A percentile compares a stretch with the other conserved stretches of the same genome.
phyloP scores from a whole-genome alignment of 2,329 filamentous ascomycete species.

The Sarocladium strictum region DNA sequence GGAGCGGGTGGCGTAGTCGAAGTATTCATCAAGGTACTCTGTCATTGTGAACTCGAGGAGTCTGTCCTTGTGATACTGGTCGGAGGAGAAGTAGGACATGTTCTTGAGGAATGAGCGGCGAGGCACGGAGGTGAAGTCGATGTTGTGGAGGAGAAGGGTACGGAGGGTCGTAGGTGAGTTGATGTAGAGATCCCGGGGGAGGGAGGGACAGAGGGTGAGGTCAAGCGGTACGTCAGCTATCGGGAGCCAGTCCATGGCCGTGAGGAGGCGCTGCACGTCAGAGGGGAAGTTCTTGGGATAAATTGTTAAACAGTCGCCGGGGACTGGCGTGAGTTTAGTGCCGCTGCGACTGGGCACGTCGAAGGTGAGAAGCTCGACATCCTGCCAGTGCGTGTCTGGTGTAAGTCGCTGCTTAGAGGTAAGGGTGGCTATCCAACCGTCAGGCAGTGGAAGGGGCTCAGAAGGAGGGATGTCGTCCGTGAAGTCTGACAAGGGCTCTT shows the following conservation, averaged over 20 bases:
- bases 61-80: constrained; percentile 70
- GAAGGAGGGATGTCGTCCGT: constrained; percentile 21
- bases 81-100: constrained; percentile 67
- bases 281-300: constrained; percentile 80
- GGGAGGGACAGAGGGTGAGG: constrained; percentile 33
- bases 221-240: constrained; percentile 66
- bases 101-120: constrained; percentile 78
- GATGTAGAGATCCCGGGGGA: constrained; percentile 28
- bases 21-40: constrained; percentile 81
- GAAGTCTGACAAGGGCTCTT: constrained; percentile 13
- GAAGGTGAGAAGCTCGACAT: constrained; percentile 76
- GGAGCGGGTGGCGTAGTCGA: constrained; percentile 89
- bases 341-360: constrained; percentile 28
- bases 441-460: constrained; percentile 48
- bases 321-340: constrained; percentile 38
- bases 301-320: constrained; percentile 76
- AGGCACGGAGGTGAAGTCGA: constrained; percentile 88
- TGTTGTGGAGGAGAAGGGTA: constrained; percentile 69
- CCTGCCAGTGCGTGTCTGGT: constrained; percentile 77
- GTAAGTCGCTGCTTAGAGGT: constrained; percentile 68
- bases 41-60: constrained; percentile 78
- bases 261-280: constrained; percentile 74
- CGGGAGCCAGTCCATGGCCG: constrained; percentile 70
- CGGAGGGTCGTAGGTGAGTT: constrained; percentile 55
- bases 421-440: constrained; percentile 52